phyloP scores from a whole-genome alignment of 2,329 filamentous ascomycete genomes.

The Calonectria montana region DNA sequence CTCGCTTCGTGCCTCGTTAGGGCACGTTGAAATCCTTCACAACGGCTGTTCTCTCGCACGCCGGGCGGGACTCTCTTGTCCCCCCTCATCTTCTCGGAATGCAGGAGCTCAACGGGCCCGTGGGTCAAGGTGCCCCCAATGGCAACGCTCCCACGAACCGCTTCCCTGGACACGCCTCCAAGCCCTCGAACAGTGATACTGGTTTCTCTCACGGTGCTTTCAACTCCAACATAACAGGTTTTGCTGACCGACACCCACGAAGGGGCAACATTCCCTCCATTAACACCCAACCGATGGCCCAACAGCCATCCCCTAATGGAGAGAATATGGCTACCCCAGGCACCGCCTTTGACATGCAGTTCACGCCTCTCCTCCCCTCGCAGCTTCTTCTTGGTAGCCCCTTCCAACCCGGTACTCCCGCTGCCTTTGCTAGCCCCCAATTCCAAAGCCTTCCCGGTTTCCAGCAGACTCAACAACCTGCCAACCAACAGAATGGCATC shows the following conservation, averaged over 20 bases:
- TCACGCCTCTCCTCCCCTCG: conserved; percentile 93
- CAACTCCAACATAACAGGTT: conserved; percentile 85
- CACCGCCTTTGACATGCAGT: conserved; percentile 97
- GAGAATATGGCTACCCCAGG: conserved; percentile 87
- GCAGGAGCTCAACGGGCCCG: conserved; percentile 83
- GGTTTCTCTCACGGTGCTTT: conserved; percentile 95
- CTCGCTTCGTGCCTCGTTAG: conserved; percentile 39
- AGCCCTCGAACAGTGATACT: conserved; percentile 85
- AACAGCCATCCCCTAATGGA: conserved; percentile 59
- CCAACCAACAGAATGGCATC: conserved; percentile 70
- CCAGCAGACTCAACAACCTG: conserved; percentile 67
- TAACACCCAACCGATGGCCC: conserved; percentile 80
- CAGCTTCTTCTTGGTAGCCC: conserved; percentile 95
- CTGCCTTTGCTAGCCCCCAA: conserved; percentile 89
- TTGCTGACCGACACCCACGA: conserved; percentile 87
- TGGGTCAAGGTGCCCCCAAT: conserved; percentile 54
- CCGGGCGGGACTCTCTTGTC: conserved; percentile 85
- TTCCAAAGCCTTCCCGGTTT: conserved; percentile 88
- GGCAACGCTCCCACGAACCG: conserved; percentile 66
- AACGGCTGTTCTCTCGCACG: conserved; percentile 85
- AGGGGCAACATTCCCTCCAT: conserved; percentile 90
- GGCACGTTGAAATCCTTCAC: conserved; percentile 73
- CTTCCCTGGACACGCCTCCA: conserved; percentile 78
- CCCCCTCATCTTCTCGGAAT: conserved; percentile 89
- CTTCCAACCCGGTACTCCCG: conserved; percentile 94